phyloP scores from a whole-genome alignment of 1,139 yeast genomes.

The Yamadazyma triangularis region DNA sequence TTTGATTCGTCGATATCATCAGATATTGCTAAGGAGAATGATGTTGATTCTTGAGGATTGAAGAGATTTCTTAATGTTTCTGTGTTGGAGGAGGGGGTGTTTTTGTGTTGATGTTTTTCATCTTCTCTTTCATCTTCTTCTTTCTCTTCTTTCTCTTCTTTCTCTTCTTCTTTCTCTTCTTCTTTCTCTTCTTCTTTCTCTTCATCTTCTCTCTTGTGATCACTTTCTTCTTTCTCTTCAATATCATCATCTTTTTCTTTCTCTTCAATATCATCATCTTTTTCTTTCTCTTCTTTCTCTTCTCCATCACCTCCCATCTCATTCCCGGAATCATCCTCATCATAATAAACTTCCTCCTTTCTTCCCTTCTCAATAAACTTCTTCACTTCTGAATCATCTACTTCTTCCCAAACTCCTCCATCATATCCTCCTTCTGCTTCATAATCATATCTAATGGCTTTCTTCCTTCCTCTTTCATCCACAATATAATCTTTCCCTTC shows the following conservation, averaged over 20 bases:
- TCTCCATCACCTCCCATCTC: slow-evolving; percentile 24
- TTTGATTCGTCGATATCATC: slow-evolving; percentile 31
- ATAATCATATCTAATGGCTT: slow-evolving; percentile 31
- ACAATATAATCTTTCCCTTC: slow-evolving; percentile 41
- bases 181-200: slow-evolving; percentile 8
- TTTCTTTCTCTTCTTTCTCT: slow-evolving; percentile 10
- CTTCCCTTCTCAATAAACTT: slow-evolving; percentile 21
- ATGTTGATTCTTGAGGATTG: slow-evolving; percentile 34
- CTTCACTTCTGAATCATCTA: slow-evolving; percentile 16
- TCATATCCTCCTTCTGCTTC: slow-evolving; percentile 27
- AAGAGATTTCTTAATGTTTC: slow-evolving; percentile 63
- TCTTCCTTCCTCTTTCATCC: slow-evolving; percentile 45
- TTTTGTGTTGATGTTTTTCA: background rate
- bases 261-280: slow-evolving; percentile 12
- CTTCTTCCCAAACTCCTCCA: slow-evolving; percentile 13
- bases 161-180: background rate
- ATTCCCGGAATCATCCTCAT: slow-evolving; percentile 41
- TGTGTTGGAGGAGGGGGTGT: slow-evolving; percentile 42
- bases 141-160: background rate
- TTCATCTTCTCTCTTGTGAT: slow-evolving; percentile 6
- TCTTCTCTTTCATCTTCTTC: slow-evolving; percentile 17
- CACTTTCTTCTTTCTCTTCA: slow-evolving; percentile 16
- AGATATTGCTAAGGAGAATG: slow-evolving; percentile 31
- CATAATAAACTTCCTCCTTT: slow-evolving; percentile 32
- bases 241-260: slow-evolving; percentile 5